Base-by-base conservation (phyloP, 768 basidiomycete genomes). In the Postia placenta region DNA sequence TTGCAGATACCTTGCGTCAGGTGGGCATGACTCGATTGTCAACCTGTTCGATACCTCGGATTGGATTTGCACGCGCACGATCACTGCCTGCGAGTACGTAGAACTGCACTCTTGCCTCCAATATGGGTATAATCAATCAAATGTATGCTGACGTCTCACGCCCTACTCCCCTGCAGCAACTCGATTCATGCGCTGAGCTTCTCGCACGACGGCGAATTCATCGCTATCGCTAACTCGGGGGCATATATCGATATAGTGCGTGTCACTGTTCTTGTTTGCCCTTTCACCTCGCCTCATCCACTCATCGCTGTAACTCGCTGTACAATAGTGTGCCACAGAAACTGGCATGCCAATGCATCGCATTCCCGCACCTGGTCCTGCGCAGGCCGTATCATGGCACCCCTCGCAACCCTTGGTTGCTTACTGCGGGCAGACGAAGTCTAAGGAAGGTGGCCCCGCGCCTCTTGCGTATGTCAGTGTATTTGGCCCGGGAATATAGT, bases 331-430 rank as follows among this genome's bases (percentile, higher is more conserved):
- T 56, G 84, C 86, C 4, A 84, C 83, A 2, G 88, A 91, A 63
- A 91, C 86, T 0, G 81, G 81, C 14, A 64, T 76, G 41, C 83
- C 86, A 2, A 59, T 91, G 22, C 86, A 90, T 62, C 83, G 87
- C n/a, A 79, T 91, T 12, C 78, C 85, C 1, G 76, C 85, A 2
- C 69, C 85, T 5, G 83, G 80, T 3, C 73, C 86, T 1, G 79
- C 86, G n/a, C 80, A 83, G 4, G 82, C 85, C 1, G 87, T 91
- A 2, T 68, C 80, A 1, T 90, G 87, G 87, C 88, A 90, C 64
- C 87, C 88, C 3, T 86, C 83, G 5, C 85, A 81, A 65, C 81
- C 87, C 56, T 76, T 82, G n/a, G 77, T 88, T 46, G 87, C 87
- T 2, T 90, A 87, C 56, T 89, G 86, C 59, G 87, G 87, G 2